A percentile compares a stretch with the other conserved stretches of the same genome.
phyloP scores from a whole-genome alignment of 345 rosid genomes.

The Mangifera indica region DNA sequence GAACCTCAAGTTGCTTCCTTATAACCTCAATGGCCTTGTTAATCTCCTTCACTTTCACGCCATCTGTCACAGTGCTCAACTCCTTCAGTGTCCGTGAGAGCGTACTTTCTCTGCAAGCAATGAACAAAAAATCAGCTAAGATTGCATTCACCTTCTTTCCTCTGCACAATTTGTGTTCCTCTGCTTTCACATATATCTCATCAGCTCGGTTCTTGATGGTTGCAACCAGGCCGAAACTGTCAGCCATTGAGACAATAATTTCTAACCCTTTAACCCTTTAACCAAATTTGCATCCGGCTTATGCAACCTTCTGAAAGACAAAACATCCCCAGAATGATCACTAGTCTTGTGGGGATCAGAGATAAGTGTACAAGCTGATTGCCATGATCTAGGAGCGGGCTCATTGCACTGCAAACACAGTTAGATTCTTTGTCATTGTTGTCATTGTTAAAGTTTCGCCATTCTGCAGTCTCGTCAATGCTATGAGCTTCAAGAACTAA shows the following conservation, averaged over 20 bases:
- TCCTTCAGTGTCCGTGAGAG: slow-evolving; percentile 14
- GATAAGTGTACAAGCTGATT: slow-evolving; percentile 12
- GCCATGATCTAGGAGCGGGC: neutral
- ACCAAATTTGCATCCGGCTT: slow-evolving; percentile 1
- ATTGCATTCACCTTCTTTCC: slow-evolving; percentile 12
- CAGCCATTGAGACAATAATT: slow-evolving; percentile 13
- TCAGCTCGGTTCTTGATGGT: slow-evolving; percentile 11
- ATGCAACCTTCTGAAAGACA: neutral
- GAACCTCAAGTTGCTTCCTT: slow-evolving; percentile 1
- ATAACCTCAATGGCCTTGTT: neutral
- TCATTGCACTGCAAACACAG: neutral
- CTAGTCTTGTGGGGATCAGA: neutral
- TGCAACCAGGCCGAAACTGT: neutral
- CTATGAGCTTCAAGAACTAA: slow-evolving; percentile 11
- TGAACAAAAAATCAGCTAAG: slow-evolving; percentile 18
- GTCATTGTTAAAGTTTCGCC: slow-evolving; percentile 21
- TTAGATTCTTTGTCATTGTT: slow-evolving; percentile 20
- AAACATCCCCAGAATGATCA: neutral
- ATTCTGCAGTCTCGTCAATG: slow-evolving; percentile 10
- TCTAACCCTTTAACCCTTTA: slow-evolving; percentile 7
- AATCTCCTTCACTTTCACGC: slow-evolving; percentile 17
- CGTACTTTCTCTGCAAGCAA: slow-evolving; percentile 22
- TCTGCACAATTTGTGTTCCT: slow-evolving; percentile 2
- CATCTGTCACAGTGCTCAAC: neutral
- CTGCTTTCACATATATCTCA: slow-evolving; percentile 22